Conservation (phyloP, 163 green algal genomes). For the Scenedesmus sp. region DNA sequence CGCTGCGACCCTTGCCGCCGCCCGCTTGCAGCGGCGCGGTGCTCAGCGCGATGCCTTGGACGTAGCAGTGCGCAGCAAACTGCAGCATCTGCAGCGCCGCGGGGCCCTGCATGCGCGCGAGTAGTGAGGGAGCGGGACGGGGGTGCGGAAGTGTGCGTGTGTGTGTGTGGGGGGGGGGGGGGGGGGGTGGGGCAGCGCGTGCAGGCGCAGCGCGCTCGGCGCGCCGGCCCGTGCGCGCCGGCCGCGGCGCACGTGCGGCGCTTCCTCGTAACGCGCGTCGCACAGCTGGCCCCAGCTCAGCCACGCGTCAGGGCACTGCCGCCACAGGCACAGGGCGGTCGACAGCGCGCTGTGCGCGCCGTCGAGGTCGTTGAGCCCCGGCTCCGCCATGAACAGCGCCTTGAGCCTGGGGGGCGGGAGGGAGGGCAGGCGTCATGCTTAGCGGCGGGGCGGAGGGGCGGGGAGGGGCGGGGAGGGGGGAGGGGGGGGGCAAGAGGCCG, state of each 20-base stretch:
- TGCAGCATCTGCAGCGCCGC: conserved; percentile 69
- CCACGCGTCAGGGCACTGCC: conserved; percentile 81
- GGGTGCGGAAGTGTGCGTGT: not conserved
- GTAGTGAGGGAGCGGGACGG: too few relatives aligned
- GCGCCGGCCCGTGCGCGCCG: too few relatives aligned
- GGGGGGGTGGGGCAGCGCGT: not conserved
- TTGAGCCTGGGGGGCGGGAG: not conserved
- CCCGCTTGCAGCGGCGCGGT: conserved; percentile 55
- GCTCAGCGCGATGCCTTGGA: conserved; percentile 62
- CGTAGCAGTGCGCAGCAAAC: conserved; percentile 82
- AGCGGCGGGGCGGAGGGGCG: too few relatives aligned
- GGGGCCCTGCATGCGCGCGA: conserved; percentile 30
- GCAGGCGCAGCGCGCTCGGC: too few relatives aligned
- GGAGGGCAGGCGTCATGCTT: too few relatives aligned
- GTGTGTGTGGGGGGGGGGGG: too few relatives aligned
- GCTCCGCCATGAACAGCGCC: conserved; percentile 39
- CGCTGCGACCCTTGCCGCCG: conserved; percentile 73
- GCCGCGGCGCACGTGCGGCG: conserved; percentile 19
- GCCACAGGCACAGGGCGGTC: conserved; percentile 84
- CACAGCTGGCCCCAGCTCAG: conserved; percentile 90
- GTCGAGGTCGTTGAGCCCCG: conserved; percentile 68
- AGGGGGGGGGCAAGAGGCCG: not conserved
- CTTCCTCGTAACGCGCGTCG: conserved; percentile 76
- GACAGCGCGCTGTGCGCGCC: conserved; percentile 81
- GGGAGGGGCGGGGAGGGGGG: too few relatives aligned